Conservation (phyloP, 768 basidiomycete genomes). For the Lentinula edodes region DNA sequence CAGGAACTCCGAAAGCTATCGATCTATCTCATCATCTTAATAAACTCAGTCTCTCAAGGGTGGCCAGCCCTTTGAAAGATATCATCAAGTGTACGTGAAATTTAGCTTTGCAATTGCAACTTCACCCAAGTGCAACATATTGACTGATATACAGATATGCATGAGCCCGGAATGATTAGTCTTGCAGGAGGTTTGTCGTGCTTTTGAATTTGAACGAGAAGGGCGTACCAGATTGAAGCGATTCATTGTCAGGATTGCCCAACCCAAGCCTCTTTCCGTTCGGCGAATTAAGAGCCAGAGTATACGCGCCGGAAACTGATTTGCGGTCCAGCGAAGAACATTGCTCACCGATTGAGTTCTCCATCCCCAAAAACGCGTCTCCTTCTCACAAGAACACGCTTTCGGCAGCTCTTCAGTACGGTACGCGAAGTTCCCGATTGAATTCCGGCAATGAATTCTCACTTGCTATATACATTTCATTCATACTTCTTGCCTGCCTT, state of each 20-base stretch:
- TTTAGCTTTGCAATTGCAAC: neutral
- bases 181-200: constrained; percentile 41
- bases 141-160: constrained; percentile 11
- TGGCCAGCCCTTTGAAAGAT: constrained; percentile 43
- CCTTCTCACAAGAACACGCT: constrained; percentile 4
- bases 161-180: constrained; percentile 30
- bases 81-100: constrained; percentile 33
- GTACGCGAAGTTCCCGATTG: neutral
- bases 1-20: constrained; percentile 20
- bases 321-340: neutral
- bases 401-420: constrained; percentile 8
- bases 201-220: neutral
- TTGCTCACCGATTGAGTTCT: neutral
- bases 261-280: constrained; percentile 10
- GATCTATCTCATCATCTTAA: constrained; percentile 57
- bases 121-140: neutral
- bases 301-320: constrained; percentile 4
- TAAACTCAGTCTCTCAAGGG: constrained; percentile 31
- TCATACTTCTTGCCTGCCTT: neutral
- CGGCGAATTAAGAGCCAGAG: neutral
- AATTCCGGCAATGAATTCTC: neutral
- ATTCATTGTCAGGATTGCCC: constrained; percentile 4
- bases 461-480: neutral
- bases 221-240: no score
- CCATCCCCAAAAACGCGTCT: neutral